These are phyloP conservation scores for Cystofilobasidium bisporidii DNA, from an alignment of 768 basidiomycete genomes.

Conservation along the genomic window DNA sequence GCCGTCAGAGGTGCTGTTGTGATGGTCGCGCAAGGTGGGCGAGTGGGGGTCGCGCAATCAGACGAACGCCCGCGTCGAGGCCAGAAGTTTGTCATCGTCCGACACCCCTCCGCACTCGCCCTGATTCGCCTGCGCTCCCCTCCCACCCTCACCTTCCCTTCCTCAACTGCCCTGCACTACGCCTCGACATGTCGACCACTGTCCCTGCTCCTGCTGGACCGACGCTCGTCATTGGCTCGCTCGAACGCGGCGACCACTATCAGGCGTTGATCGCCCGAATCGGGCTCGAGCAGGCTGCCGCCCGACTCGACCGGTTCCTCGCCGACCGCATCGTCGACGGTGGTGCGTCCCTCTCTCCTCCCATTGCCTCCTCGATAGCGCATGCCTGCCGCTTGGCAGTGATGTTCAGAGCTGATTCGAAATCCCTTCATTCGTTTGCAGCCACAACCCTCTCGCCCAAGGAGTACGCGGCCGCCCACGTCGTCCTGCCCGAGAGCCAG, in stretches of 20 bases:
- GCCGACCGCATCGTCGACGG: conserved; percentile 70
- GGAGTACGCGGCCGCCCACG: conserved; percentile 44
- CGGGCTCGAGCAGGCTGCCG: conserved; percentile 42
- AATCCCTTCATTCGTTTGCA: conserved; percentile 8
- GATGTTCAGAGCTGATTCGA: neutral
- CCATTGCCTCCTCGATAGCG: conserved; percentile 22
- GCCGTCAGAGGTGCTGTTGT: too few relatives aligned
- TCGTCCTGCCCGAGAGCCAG: conserved; percentile 63
- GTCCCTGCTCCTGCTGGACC: neutral
- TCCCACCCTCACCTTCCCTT: neutral
- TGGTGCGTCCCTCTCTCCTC: conserved; percentile 49
- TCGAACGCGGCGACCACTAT: conserved; percentile 66
- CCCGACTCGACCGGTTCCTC: conserved; percentile 64
- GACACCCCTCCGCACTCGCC: too few relatives aligned
- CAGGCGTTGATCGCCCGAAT: conserved; percentile 63
- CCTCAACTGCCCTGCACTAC: neutral
- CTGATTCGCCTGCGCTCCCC: too few relatives aligned
- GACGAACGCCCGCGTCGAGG: too few relatives aligned
- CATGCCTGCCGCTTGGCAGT: too few relatives aligned
- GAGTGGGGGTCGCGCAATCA: too few relatives aligned
- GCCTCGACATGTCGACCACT: conserved; percentile 1
- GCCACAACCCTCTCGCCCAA: conserved; percentile 28
- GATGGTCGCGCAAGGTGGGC: too few relatives aligned
- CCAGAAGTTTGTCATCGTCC: too few relatives aligned
- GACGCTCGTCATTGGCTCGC: conserved; percentile 62